Percentiles rank a stretch among this genome's conserved stretches.
Conservation (phyloP, 495 filamentous ascomycete genomes). For the Annulohypoxylon maeteangense region DNA sequence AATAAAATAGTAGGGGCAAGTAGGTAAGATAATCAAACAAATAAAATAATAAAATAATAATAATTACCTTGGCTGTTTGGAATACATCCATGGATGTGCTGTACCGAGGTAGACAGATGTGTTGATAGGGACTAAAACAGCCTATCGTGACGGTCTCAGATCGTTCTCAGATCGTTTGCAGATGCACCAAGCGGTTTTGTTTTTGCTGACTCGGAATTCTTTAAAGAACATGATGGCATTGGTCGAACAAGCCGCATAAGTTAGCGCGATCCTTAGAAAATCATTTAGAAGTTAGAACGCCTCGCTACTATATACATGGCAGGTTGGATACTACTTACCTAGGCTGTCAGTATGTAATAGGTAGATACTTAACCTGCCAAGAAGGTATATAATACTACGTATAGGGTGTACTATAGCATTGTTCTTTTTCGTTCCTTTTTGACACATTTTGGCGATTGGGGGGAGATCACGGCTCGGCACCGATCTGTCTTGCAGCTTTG, state of each 20-base stretch:
- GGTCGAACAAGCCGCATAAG: not conserved
- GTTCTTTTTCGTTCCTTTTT: not conserved
- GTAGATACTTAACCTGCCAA: too few relatives aligned
- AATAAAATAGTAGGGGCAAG: too few relatives aligned
- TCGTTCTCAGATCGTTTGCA: not conserved
- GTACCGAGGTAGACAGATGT: not conserved
- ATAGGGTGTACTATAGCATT: not conserved
- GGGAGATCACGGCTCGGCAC: constrained; percentile 37
- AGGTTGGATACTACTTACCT: too few relatives aligned
- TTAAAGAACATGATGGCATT: not conserved
- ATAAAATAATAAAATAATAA: not conserved
- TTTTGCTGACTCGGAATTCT: constrained; percentile 1
- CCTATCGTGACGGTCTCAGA: constrained; percentile 2
- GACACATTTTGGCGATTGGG: constrained; percentile 1
- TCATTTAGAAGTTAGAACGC: not conserved
- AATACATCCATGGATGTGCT: not conserved
- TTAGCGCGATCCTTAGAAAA: not conserved
- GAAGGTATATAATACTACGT: not conserved
- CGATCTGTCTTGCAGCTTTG: constrained; percentile 42
- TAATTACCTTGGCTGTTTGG: not conserved
- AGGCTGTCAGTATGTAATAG: too few relatives aligned
- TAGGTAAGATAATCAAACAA: too few relatives aligned
- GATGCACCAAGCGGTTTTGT: not conserved
- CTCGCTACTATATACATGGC: not conserved
- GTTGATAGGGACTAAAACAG: not conserved